These are phyloP conservation scores for Kwoniella sp. DNA, from an alignment of 768 basidiomycete genomes.

Conservation along the genomic window DNA sequence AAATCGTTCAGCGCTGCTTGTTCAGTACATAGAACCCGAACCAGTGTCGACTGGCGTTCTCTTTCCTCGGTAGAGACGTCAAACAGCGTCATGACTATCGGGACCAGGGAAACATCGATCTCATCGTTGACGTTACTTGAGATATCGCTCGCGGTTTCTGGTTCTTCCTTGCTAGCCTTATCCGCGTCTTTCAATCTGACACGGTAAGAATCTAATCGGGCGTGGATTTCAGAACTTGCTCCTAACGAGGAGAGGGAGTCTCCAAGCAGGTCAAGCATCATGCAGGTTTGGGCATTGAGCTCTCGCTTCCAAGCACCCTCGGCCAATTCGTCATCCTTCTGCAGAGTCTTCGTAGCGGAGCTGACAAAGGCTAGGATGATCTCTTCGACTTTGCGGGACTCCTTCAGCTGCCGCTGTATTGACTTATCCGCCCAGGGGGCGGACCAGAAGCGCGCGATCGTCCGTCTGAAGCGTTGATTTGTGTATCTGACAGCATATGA, in stretches of 20 bases:
- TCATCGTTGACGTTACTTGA: too few species aligned
- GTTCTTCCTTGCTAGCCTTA: background rate
- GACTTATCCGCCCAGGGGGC: constrained; percentile 77
- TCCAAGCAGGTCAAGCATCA: constrained; percentile 78
- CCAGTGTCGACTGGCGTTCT: background rate
- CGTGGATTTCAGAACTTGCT: constrained; percentile 76
- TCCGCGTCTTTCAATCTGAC: constrained; percentile 58
- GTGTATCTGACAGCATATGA: constrained; percentile 61
- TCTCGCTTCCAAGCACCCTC: constrained; percentile 90
- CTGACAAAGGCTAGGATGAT: constrained; percentile 95
- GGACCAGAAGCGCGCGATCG: constrained; percentile 81
- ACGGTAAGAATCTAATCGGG: constrained; percentile 74
- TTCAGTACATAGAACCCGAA: constrained; percentile 22
- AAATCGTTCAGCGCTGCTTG: constrained; percentile 81
- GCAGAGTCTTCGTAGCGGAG: constrained; percentile 76
- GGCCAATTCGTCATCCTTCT: constrained; percentile 77
- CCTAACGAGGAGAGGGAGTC: constrained; percentile 69
- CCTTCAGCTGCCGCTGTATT: constrained; percentile 86
- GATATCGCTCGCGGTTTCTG: too few species aligned
- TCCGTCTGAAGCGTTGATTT: constrained; percentile 81
- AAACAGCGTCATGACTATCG: background rate
- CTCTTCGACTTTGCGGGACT: constrained; percentile 94
- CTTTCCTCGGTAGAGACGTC: too few species aligned
- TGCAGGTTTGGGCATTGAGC: constrained; percentile 83
- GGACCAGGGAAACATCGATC: too few species aligned